Evolutionary conservation across 75 land plant genomes (phyloP).

Genomic region (Azolla pinnata): DNA sequence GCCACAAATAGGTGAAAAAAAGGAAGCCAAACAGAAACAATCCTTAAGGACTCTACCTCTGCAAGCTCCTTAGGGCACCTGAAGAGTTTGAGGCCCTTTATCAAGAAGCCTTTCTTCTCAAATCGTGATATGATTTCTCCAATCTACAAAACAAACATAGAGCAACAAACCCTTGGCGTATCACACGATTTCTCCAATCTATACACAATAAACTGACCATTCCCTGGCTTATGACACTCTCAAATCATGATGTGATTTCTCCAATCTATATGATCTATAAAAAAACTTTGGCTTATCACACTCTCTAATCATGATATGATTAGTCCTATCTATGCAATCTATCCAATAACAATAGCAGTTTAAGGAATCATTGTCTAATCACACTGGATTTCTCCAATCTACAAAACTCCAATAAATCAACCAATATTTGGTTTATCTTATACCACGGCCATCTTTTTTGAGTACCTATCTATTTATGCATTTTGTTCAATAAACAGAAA

Average conservation of each 20-base stretch:
- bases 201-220: neutral
- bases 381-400: no score
- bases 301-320: neutral
- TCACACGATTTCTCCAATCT: neutral
- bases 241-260: neutral
- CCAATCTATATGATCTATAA: neutral
- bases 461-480: no score
- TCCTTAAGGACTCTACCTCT: conserved; percentile 35
- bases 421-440: no score
- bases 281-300: neutral
- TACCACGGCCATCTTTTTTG: no score
- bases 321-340: neutral
- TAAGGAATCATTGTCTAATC: no score
- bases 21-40: no score
- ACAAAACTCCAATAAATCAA: no score
- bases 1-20: no score
- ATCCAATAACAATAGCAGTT: neutral
- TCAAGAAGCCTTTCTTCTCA: conserved; percentile 85
- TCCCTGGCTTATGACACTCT: neutral
- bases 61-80: conserved; percentile 79
- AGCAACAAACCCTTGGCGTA: neutral
- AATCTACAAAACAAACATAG: conserved; percentile 38
- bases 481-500: neutral
- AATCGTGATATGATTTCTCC: conserved; percentile 94
- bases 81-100: conserved; percentile 85